Evolutionary conservation across 306 rosid species (phyloP), one percentile per base, ranked within the genome.

Genomic region (Vicia villosa): DNA sequence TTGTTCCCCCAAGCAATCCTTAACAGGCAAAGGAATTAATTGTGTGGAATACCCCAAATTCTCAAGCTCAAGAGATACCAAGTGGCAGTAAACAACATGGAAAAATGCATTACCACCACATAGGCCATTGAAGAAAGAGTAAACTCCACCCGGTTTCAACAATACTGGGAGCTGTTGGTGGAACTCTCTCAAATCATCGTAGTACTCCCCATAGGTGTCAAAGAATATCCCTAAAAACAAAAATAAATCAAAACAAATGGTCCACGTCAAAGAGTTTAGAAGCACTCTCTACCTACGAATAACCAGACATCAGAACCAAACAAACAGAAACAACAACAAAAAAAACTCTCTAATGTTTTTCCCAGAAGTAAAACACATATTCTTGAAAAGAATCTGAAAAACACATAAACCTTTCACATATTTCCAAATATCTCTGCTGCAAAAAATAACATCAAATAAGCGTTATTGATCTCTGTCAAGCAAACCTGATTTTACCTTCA

Each of bases 71-170:
- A 94, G 89, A 45, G 94, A 83, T 66, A 90, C 98, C 79, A 88
- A 73, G 55, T 91, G 76, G 81, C 99, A 94, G 84, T 86, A 94
- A 34, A 91, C 97, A 69, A 91, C 95, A 77, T 94, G 97, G 81
- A 91, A 94, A 77, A 94, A 91, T 1, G 96, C 89, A 84, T 94
- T 94, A 86, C 92, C 83, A 57, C 99, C 99, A 52, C 97, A 94
- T 64, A 86, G 92, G 20, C 96, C 99, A 82, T 94, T 91, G 81
- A 94, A 91, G 77, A 88, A 88, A 17, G 97, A 94, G 84, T 90
- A 87, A 75, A 94, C 83, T 57, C 97, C 97, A 66, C 84, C 88
- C 0, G 92, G 89, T 86, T 90, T 94, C 85, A 90, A 75, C 74
- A 94, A 66, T 45, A 32, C 52, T 1, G 95, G 97, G 73, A 94